A percentile compares a stretch with the other conserved stretches of the same genome.
Evolutionary conservation across 78 protist species (phyloP).

Genomic region (Dictyostelium purpureum): DNA sequence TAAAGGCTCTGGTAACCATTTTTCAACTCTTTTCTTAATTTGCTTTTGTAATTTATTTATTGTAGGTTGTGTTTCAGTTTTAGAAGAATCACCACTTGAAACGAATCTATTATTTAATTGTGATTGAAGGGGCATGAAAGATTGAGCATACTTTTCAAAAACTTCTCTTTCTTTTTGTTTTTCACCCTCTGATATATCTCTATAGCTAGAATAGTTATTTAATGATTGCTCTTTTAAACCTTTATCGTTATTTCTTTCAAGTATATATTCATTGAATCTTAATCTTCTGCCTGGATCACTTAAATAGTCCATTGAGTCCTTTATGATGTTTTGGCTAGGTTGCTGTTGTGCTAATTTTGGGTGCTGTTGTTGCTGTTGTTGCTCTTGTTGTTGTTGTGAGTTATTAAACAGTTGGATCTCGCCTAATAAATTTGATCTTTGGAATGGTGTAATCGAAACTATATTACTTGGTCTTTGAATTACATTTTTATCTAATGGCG

Average conservation of each 20-base stretch:
- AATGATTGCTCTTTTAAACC: not conserved
- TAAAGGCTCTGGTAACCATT: conserved; percentile 50
- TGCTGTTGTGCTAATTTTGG: not conserved
- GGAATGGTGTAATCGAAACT: conserved; percentile 18
- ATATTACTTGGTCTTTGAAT: not conserved
- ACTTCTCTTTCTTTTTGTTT: not conserved
- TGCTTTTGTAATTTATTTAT: too few relatives aligned
- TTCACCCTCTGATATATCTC: not conserved
- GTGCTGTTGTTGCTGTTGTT: conserved; percentile 11
- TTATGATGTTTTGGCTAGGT: not conserved
- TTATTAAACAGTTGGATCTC: not conserved
- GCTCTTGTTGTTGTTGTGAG: not conserved
- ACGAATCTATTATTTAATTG: conserved; percentile 45
- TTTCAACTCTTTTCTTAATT: not conserved
- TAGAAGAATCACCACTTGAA: not conserved
- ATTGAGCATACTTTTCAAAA: conserved; percentile 15
- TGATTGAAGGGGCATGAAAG: conserved; percentile 13
- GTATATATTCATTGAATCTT: conserved; percentile 13
- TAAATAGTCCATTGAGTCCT: conserved; percentile 26
- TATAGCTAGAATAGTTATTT: not conserved
- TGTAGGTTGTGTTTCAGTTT: not conserved
- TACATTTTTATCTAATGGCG: not conserved
- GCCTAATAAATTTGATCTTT: conserved; percentile 37
- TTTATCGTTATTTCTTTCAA: not conserved
- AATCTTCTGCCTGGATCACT: conserved; percentile 16